Percentiles rank a stretch among this genome's conserved stretches.
phyloP scores from a whole-genome alignment of 306 rosid genomes.

The Glycine latifolia region DNA sequence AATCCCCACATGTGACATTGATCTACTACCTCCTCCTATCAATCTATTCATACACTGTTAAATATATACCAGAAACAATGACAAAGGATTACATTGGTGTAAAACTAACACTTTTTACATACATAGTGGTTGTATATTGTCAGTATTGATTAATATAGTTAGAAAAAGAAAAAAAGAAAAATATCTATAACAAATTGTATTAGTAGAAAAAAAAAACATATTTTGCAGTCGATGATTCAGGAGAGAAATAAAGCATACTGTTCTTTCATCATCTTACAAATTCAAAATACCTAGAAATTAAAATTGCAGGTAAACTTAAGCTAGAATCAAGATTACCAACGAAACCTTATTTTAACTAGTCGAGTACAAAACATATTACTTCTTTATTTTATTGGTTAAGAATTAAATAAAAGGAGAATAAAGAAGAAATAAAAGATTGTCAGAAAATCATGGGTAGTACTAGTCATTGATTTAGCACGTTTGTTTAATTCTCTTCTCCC shows the following conservation, averaged over 20 bases:
- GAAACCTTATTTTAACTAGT: no score
- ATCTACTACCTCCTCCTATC: conserved; percentile 76
- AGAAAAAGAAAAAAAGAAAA: conserved; percentile 3
- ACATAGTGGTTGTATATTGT: conserved; percentile 35
- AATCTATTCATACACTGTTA: conserved; percentile 37
- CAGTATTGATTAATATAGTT: conserved; percentile 19
- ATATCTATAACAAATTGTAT: conserved; percentile 22
- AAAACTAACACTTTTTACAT: not conserved
- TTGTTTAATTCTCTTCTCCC: no score
- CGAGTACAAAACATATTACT: no score
- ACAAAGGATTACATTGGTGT: no score
- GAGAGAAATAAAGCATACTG: conserved; percentile 31
- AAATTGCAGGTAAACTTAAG: no score
- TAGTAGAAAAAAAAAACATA: not conserved
- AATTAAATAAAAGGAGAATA: no score
- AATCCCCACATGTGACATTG: conserved; percentile 52
- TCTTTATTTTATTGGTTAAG: no score
- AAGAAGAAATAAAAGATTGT: no score
- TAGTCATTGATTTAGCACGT: no score
- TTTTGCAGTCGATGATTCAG: conserved; percentile 34
- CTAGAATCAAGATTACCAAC: no score
- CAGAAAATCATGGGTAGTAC: no score
- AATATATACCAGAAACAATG: conserved; percentile 11
- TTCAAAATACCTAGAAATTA: not conserved
- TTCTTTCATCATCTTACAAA: conserved; percentile 12